These are phyloP conservation scores for Populus simonii DNA, from an alignment of 345 rosid genomes.

Conservation along the genomic window DNA sequence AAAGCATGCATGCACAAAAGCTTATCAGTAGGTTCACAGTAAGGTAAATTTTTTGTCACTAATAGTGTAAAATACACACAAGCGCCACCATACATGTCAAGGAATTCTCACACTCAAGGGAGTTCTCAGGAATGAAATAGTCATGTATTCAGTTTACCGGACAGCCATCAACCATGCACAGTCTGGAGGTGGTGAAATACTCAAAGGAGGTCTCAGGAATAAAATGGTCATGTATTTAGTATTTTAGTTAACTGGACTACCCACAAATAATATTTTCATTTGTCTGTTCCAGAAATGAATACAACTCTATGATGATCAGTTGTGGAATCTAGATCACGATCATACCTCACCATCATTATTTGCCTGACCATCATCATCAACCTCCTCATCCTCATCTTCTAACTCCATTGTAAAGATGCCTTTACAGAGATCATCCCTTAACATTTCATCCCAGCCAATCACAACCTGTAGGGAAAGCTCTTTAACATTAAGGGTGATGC, in stretches of 20 bases:
- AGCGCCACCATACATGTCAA: background rate
- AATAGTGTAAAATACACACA: background rate
- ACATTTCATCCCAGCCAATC: slow-evolving; percentile 77
- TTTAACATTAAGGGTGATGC: slow-evolving; percentile 1
- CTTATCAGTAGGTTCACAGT: background rate
- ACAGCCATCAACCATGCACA: background rate
- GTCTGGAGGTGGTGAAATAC: background rate
- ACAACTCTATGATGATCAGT: background rate
- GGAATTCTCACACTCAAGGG: background rate
- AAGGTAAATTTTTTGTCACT: background rate
- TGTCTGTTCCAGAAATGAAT: no score
- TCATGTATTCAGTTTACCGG: background rate
- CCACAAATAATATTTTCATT: background rate
- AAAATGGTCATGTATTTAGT: background rate
- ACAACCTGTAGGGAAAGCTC: slow-evolving; percentile 43
- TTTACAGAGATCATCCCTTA: slow-evolving; percentile 62
- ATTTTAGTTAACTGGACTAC: background rate
- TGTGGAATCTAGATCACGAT: background rate
- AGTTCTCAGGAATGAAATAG: background rate
- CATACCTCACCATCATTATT: slow-evolving; percentile 52
- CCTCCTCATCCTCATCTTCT: slow-evolving; percentile 51
- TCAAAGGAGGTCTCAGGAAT: background rate
- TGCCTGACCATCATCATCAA: slow-evolving; percentile 27
- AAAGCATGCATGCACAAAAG: background rate
- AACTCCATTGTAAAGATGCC: slow-evolving; percentile 84